These are phyloP conservation scores for Ogataea dorogensis DNA, from an alignment of 805 yeast species.

Conservation along the genomic window DNA sequence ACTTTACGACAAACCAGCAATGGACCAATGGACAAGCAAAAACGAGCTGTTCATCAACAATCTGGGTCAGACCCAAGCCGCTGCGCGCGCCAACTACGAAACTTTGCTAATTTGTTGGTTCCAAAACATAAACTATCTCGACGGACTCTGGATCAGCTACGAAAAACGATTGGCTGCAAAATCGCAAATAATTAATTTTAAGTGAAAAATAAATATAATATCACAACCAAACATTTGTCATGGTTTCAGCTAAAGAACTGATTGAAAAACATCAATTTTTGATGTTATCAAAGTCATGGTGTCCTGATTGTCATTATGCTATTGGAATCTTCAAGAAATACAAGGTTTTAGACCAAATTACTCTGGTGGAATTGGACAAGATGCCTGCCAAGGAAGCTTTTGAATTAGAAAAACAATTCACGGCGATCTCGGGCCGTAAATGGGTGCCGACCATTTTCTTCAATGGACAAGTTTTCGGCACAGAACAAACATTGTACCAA, in stretches of 20 bases:
- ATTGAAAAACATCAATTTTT: conserved; percentile 47
- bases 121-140: conserved; percentile 26
- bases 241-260: conserved; percentile 42
- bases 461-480: conserved; percentile 58
- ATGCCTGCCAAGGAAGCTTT: conserved; percentile 49
- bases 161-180: conserved; percentile 11
- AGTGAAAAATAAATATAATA: background rate
- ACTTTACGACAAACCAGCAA: conserved; percentile 33
- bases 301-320: conserved; percentile 74
- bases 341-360: conserved; percentile 48
- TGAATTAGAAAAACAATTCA: conserved; percentile 53
- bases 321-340: conserved; percentile 52
- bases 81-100: conserved; percentile 17
- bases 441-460: conserved; percentile 72
- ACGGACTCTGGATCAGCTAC: conserved; percentile 25
- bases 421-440: conserved; percentile 54
- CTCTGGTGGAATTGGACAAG: conserved; percentile 62
- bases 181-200: conserved; percentile 6
- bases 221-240: conserved; percentile 3
- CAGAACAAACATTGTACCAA: conserved; percentile 47
- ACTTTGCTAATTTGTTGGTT: conserved; percentile 29
- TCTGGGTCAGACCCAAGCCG: conserved; percentile 2
- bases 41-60: conserved; percentile 26
- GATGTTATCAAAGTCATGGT: conserved; percentile 71
- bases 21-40: conserved; percentile 41